phyloP scores from a whole-genome alignment of 176 grass and related monocot genomes.

The Echinochloa phyllopogon region DNA sequence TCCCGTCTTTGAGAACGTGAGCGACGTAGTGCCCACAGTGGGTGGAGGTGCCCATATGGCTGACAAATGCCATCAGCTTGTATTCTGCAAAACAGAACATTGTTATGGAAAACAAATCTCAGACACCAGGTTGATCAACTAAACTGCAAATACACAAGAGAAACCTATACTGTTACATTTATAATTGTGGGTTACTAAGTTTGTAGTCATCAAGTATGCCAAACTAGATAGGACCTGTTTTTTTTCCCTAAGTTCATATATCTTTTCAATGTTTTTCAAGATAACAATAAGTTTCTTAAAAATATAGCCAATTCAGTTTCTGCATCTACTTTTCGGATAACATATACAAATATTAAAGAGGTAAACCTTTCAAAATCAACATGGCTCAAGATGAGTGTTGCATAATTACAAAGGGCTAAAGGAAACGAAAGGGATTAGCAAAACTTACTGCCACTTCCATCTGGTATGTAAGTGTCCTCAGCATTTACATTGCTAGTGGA shows the following conservation, averaged over 20 bases:
- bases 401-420: background rate
- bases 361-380: background rate
- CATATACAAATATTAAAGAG: background rate
- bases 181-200: background rate
- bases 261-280: background rate
- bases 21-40: slow-evolving; percentile 97
- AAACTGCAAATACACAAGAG: background rate
- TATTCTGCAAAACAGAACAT: slow-evolving; percentile 60
- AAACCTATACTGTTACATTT: background rate
- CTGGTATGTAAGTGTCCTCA: slow-evolving; percentile 57
- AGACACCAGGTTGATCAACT: background rate
- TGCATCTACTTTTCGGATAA: slow-evolving; percentile 9
- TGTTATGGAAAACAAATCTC: background rate
- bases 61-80: slow-evolving; percentile 88
- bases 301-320: background rate
- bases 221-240: background rate
- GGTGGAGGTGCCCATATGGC: slow-evolving; percentile 94
- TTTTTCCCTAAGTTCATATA: background rate
- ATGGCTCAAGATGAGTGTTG: background rate
- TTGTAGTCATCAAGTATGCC: background rate
- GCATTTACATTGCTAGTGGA: slow-evolving; percentile 57
- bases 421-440: background rate
- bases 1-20: slow-evolving; percentile 83
- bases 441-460: slow-evolving; percentile 93
- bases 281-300: background rate